A percentile compares a stretch with the other conserved stretches of the same genome.
phyloP scores from a whole-genome alignment of 768 basidiomycete species.

The Tulasnella sp. region DNA sequence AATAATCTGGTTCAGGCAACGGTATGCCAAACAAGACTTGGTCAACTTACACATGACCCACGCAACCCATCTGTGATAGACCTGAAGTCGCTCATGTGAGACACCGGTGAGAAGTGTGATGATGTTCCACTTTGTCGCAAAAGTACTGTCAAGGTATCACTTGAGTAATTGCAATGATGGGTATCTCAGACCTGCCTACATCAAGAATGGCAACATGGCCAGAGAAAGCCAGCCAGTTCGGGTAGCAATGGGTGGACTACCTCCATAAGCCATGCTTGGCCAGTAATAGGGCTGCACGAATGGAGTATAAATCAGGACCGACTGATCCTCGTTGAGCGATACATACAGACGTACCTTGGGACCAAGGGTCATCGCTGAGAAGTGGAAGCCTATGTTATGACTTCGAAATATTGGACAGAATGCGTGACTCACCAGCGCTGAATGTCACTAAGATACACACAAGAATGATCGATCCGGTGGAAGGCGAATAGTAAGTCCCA shows the following conservation, averaged over 20 bases:
- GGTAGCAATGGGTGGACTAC: conserved; percentile 20
- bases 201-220: conserved; percentile 1
- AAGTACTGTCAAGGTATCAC: background rate
- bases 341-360: conserved; percentile 2
- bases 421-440: conserved; percentile 10
- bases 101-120: conserved; percentile 21
- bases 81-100: conserved; percentile 27
- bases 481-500: background rate
- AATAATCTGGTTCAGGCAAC: conserved; percentile 1
- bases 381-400: conserved; percentile 13
- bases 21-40: background rate
- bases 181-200: conserved; percentile 20
- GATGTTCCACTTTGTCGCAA: conserved; percentile 22
- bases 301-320: background rate
- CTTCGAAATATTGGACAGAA: conserved; percentile 14
- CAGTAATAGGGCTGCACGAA: conserved; percentile 19
- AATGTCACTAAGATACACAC: background rate
- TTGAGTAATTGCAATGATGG: conserved; percentile 13
- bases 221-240: conserved; percentile 16
- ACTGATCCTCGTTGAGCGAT: background rate
- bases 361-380: conserved; percentile 18
- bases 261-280: conserved; percentile 20
- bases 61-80: conserved; percentile 29
- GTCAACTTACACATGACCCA: conserved; percentile 26
- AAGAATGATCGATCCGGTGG: background rate